A percentile compares a stretch with the other conserved stretches of the same genome.
These are phyloP conservation scores for Melampsora abietis-canadensis DNA, from an alignment of 1,284 basidiomycete genomes.

Conservation along the genomic window DNA sequence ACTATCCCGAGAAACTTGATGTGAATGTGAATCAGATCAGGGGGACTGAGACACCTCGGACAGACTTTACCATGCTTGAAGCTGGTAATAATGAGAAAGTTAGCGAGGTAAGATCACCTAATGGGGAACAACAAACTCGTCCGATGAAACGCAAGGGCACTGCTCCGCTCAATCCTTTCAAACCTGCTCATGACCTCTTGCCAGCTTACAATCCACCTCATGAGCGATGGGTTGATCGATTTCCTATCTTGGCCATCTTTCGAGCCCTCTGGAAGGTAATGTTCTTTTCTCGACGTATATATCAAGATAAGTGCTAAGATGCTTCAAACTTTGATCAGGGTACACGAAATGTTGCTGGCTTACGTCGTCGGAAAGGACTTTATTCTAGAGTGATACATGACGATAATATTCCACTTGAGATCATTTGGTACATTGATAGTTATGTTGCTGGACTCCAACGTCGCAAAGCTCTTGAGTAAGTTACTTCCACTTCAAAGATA, in stretches of 20 bases:
- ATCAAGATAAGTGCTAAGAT: too few relatives aligned
- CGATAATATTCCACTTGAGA: constrained; percentile 6
- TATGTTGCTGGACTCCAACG: constrained; percentile 6
- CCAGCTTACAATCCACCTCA: constrained; percentile 36
- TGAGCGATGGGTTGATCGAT: neutral
- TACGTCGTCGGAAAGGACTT: neutral
- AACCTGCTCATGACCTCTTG: constrained; percentile 11
- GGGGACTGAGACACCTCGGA: too few relatives aligned
- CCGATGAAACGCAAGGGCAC: neutral
- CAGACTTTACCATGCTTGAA: too few relatives aligned
- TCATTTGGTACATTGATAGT: constrained; percentile 8
- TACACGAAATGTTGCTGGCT: constrained; percentile 11
- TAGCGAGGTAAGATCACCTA: neutral
- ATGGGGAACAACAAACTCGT: neutral
- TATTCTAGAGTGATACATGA: constrained; percentile 21
- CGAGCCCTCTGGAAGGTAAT: constrained; percentile 18
- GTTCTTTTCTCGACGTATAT: too few relatives aligned
- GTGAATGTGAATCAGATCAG: too few relatives aligned
- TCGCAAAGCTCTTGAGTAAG: constrained; percentile 12
- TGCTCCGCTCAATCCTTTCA: constrained; percentile 16
- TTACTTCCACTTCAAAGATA: neutral
- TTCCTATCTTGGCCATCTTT: constrained; percentile 10
- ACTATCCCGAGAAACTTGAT: neutral
- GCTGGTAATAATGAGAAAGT: neutral
- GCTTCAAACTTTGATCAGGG: neutral